These are phyloP conservation scores for Endocarpon pusillum DNA, from an alignment of 495 filamentous ascomycete genomes.

Conservation along the genomic window DNA sequence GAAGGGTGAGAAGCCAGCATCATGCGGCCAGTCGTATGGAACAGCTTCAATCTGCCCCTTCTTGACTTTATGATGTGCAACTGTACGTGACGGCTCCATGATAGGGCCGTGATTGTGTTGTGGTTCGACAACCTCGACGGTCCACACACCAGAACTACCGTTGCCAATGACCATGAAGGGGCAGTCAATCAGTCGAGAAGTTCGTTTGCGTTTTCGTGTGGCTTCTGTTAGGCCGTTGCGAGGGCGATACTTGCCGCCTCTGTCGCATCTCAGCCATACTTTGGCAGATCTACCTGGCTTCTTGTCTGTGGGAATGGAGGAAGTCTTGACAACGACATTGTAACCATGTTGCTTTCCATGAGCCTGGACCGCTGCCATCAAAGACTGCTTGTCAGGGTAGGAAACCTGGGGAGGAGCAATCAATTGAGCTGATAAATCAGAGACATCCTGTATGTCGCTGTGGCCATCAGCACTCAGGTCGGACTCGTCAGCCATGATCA, in stretches of 20 bases:
- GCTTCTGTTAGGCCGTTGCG: slow-evolving; percentile 33
- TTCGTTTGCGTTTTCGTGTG: slow-evolving; percentile 28
- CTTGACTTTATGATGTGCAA: slow-evolving; percentile 23
- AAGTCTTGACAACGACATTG: slow-evolving; percentile 32
- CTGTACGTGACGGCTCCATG: slow-evolving; percentile 21
- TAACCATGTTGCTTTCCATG: slow-evolving; percentile 30
- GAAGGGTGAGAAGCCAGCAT: slow-evolving; percentile 33
- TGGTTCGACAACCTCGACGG: slow-evolving; percentile 25
- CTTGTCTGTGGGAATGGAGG: slow-evolving; percentile 29
- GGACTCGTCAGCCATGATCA: slow-evolving; percentile 25
- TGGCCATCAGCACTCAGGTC: slow-evolving; percentile 31
- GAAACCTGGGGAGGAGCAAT: slow-evolving; percentile 26
- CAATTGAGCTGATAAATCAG: slow-evolving; percentile 27
- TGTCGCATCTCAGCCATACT: slow-evolving; percentile 32
- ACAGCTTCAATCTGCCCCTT: slow-evolving; percentile 29
- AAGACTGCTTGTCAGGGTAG: slow-evolving; percentile 27
- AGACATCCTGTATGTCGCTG: slow-evolving; percentile 32
- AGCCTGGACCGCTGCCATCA: slow-evolving; percentile 26
- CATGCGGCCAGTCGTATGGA: slow-evolving; percentile 49
- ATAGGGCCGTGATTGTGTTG: slow-evolving; percentile 30
- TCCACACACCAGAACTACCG: slow-evolving; percentile 27
- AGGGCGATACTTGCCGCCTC: slow-evolving; percentile 32
- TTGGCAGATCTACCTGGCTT: slow-evolving; percentile 31
- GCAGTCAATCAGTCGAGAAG: slow-evolving; percentile 30
- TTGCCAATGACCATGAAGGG: slow-evolving; percentile 30